These are phyloP conservation scores for Metrosideros polymorpha DNA, from an alignment of 441 rosid species.

Conservation along the genomic window DNA sequence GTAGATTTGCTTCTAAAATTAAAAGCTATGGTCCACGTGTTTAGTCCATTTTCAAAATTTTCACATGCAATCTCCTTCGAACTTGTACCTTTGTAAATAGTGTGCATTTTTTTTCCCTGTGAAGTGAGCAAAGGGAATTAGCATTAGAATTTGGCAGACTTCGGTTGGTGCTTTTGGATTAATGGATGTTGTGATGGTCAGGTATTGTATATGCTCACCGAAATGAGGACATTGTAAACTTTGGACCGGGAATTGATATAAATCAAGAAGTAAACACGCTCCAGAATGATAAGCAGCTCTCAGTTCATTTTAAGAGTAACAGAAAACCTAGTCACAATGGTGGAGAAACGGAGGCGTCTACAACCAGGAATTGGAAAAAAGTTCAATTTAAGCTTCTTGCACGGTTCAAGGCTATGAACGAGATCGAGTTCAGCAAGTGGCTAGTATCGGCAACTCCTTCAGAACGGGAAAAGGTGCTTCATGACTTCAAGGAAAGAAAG, in stretches of 20 bases:
- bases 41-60: not conserved
- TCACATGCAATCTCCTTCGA: not conserved
- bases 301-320: not conserved
- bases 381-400: constrained; percentile 44
- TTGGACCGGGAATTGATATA: constrained; percentile 15
- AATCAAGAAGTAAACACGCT: constrained; percentile 15
- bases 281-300: constrained; percentile 6
- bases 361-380: constrained; percentile 34
- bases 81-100: not conserved
- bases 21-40: not conserved
- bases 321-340: constrained; percentile 5
- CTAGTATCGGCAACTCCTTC: constrained; percentile 44
- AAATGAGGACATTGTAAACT: constrained; percentile 78
- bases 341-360: constrained; percentile 11
- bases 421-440: constrained; percentile 78
- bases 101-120: not conserved
- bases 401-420: constrained; percentile 54
- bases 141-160: not conserved
- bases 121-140: not conserved
- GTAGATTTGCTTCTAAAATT: not conserved
- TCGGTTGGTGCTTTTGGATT: not conserved
- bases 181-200: constrained; percentile 10
- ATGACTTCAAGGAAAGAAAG: constrained; percentile 42
- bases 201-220: constrained; percentile 86
- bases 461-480: constrained; percentile 42